Base-by-base conservation (phyloP, 371 early-diverging fungal genomes). In the Rhizopus delemar region DNA sequence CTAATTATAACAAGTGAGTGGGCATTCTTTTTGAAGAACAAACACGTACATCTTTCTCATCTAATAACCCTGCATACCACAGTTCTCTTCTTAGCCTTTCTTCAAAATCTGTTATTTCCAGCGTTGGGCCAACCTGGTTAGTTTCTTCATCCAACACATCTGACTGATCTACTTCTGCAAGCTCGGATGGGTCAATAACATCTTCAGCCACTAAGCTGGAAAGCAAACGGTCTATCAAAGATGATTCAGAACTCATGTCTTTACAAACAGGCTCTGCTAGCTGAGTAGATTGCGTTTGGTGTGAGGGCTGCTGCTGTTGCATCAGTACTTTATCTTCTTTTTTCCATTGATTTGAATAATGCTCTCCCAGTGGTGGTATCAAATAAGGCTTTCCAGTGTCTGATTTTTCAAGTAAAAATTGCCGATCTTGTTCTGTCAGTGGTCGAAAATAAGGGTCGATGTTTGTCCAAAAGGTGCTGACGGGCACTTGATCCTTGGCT, bases 361-460 rank as follows among this genome's bases (percentile, higher is more conserved):
- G 81, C 22, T 74, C 76, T 7, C 95, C 96, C 0, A 93, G 77
- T 11, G 86, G 82, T 13, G 94, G 93, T 46, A 91, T 87, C 43
- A 85, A 62, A 63, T 82, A 88, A 4, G 89, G 83, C 29, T 85
- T 84, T 22, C 83, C 77, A 50, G 86, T 80, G 57, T 94, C 93
- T 62, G 73, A 73, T 56, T 80, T 78, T 56, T 78, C 70, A 59
- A 90, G 78, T 43, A 95, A 68, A 52, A 82, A 84, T 3, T 70
- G 58, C 13, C 93, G 62, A 65, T 96, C 96, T 5, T 90, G 89
- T 54, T 93, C 93, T 8, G 85, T 82, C 39, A 95, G 68, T 22
- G 80, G 80, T 4, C 93, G 76, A 63, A 93, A 92, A 68, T 89
- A 94, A 52, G 93, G 92, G 28, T 96, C 96, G 51, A 89, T 72